A percentile compares a stretch with the other conserved stretches of the same genome.
These are phyloP conservation scores for Fraxinus platypoda DNA, from an alignment of 305 asterid species.

Conservation along the genomic window DNA sequence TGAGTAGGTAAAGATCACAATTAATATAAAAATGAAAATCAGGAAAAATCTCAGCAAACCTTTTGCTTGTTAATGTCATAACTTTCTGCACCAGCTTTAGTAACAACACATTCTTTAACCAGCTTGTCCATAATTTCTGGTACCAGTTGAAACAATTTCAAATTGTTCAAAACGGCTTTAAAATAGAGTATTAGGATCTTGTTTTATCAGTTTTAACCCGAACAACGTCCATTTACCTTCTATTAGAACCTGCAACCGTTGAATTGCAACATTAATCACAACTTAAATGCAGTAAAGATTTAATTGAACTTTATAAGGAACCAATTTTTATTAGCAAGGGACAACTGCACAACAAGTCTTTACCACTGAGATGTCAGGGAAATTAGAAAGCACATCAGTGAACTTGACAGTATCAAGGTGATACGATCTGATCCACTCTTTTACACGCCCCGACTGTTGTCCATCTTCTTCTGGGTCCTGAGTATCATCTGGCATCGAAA, in stretches of 20 bases:
- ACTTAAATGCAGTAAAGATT: neutral
- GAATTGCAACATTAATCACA: constrained; percentile 8
- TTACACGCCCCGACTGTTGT: constrained; percentile 62
- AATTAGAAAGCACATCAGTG: constrained; percentile 70
- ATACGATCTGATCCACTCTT: constrained; percentile 73
- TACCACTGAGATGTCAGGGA: constrained; percentile 86
- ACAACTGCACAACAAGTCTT: constrained; percentile 20
- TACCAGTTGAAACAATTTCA: constrained; percentile 21
- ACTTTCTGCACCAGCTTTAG: constrained; percentile 53
- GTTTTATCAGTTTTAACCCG: constrained; percentile 24
- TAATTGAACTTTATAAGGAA: neutral
- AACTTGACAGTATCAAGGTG: constrained; percentile 68
- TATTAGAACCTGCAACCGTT: constrained; percentile 58
- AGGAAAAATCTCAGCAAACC: constrained; percentile 36
- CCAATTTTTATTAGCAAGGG: neutral
- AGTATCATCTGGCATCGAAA: constrained; percentile 61
- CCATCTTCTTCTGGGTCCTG: constrained; percentile 86
- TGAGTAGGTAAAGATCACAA: constrained; percentile 20
- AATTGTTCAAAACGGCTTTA: constrained; percentile 12
- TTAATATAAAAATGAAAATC: neutral
- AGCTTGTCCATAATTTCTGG: constrained; percentile 79
- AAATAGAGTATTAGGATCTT: neutral
- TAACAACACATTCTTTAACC: constrained; percentile 53
- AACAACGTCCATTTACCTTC: constrained; percentile 63
- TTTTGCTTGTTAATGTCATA: constrained; percentile 57